A percentile compares a stretch with the other conserved stretches of the same genome.
These are phyloP conservation scores for Aspergillus terreus DNA, from an alignment of 2,329 filamentous ascomycete species.

Conservation along the genomic window DNA sequence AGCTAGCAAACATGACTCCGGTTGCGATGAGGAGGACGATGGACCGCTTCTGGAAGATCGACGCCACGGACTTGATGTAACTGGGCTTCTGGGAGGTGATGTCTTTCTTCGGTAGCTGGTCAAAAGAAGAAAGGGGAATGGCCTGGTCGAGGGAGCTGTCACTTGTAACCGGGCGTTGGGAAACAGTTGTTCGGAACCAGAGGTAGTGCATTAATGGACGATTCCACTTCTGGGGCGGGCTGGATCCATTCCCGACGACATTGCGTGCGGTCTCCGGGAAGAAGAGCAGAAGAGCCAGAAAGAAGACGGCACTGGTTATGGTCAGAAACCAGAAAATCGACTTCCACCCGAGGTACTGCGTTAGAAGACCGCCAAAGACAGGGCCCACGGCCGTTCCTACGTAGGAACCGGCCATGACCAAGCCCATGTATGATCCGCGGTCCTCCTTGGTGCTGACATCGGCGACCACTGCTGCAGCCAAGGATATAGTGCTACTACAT, in stretches of 20 bases:
- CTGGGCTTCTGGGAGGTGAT: constrained; percentile 26
- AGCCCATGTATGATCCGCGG: constrained; percentile 34
- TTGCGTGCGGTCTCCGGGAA: constrained; percentile 51
- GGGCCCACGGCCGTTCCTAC: constrained; percentile 51
- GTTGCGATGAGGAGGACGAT: constrained; percentile 35
- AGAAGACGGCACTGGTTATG: constrained; percentile 48
- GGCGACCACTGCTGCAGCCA: constrained; percentile 37
- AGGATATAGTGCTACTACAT: constrained; percentile 39
- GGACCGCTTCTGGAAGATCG: constrained; percentile 37
- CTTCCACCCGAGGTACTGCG: constrained; percentile 61
- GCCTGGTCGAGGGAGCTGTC: too few relatives aligned
- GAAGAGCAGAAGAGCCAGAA: constrained; percentile 54
- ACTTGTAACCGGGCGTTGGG: constrained; percentile 1
- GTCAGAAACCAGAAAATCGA: constrained; percentile 65
- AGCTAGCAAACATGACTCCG: constrained; percentile 45
- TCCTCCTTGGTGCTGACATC: constrained; percentile 38
- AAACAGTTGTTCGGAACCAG: not conserved
- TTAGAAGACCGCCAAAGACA: constrained; percentile 61
- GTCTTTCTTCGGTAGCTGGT: constrained; percentile 6
- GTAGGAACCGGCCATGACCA: constrained; percentile 49
- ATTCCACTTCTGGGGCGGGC: constrained; percentile 23
- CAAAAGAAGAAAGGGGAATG: not conserved
- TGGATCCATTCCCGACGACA: constrained; percentile 36
- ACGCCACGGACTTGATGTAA: constrained; percentile 33
- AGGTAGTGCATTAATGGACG: constrained; percentile 4